Percentiles rank a stretch among this genome's conserved stretches.
Conservation (phyloP, 345 rosid species). For the Salix udensis region DNA sequence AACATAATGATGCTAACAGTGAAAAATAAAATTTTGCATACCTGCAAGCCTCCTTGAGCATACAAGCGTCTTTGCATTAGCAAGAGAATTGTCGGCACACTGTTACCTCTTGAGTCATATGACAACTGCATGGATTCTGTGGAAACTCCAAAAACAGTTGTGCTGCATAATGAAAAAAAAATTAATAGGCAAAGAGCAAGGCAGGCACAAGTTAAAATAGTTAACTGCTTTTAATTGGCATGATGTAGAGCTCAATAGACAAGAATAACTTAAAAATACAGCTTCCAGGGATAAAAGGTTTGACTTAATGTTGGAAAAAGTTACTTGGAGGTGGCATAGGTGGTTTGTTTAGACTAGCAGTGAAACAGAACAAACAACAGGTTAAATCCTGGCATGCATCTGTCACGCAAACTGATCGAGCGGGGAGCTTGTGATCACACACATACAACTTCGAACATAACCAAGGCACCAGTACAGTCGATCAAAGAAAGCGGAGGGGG, state of each 20-base stretch:
- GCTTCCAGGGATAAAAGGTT: neutral
- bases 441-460: neutral
- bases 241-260: neutral
- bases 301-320: neutral
- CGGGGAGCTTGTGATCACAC: neutral
- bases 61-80: slow-evolving; percentile 30
- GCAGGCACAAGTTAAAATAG: neutral
- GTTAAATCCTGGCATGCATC: neutral
- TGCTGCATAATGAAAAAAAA: slow-evolving; percentile 17
- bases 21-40: slow-evolving; percentile 3
- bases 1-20: neutral
- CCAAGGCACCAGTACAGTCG: neutral
- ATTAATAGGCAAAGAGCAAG: neutral
- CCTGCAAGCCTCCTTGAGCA: slow-evolving; percentile 34
- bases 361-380: neutral
- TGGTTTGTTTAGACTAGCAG: neutral
- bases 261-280: neutral
- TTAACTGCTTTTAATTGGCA: neutral
- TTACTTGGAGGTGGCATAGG: neutral
- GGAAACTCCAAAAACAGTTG: slow-evolving; percentile 38
- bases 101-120: slow-evolving; percentile 31
- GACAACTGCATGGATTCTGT: slow-evolving; percentile 38
- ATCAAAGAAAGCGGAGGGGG: neutral
- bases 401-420: neutral
- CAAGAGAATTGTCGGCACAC: slow-evolving; percentile 34